These are phyloP conservation scores for Trifolium pratense DNA, from an alignment of 306 rosid species.

Conservation along the genomic window DNA sequence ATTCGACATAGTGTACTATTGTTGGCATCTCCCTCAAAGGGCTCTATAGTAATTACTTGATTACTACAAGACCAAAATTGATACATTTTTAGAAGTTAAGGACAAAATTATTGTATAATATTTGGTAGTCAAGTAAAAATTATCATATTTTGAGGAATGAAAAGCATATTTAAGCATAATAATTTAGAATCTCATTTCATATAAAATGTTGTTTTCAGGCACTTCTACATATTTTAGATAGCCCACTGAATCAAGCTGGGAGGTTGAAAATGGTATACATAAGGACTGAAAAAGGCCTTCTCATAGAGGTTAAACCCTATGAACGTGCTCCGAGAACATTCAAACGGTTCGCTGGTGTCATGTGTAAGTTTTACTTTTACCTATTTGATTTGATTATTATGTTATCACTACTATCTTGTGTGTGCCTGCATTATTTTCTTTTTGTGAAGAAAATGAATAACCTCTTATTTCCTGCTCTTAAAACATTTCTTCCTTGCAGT, in stretches of 20 bases:
- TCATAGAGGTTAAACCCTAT: conserved; percentile 77
- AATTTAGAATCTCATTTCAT: background rate
- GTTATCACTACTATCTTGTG: background rate
- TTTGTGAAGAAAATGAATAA: background rate
- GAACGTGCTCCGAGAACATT: conserved; percentile 91
- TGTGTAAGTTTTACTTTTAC: conserved; percentile 62
- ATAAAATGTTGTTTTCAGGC: conserved; percentile 54
- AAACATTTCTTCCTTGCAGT: conserved; percentile 54
- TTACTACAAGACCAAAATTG: background rate
- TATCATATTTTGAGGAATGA: background rate
- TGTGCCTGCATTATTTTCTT: background rate
- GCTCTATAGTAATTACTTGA: background rate
- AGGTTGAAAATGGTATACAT: conserved; percentile 78
- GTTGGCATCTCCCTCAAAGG: background rate
- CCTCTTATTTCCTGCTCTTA: conserved; percentile 21
- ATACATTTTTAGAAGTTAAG: background rate
- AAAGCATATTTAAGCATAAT: background rate
- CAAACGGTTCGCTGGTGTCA: conserved; percentile 80
- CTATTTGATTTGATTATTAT: conserved; percentile 1
- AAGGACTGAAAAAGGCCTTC: conserved; percentile 77
- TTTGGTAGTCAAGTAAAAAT: background rate
- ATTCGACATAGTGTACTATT: background rate
- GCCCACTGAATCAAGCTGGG: conserved; percentile 84
- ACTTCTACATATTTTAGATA: conserved; percentile 76
- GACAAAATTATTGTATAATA: background rate